Evolutionary conservation across 345 rosid species (phyloP), one percentile per base, ranked within the genome.

Genomic region (Gossypium thurberi): DNA sequence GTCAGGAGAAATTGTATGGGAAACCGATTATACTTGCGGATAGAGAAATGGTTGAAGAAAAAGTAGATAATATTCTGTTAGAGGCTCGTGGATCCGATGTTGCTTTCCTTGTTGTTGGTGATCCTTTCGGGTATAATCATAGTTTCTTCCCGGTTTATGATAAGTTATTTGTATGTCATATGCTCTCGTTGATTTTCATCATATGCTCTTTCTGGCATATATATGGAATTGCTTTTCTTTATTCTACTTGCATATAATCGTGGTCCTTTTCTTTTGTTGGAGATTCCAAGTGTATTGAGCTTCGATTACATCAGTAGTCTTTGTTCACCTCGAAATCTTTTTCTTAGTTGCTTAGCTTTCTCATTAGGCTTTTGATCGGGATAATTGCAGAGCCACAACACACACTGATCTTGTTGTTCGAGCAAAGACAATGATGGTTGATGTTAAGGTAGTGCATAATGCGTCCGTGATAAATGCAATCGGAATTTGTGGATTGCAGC

Each of bases 381-480:
- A 43, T 43, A 65, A 33, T 69, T 75, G 76, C 82, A 95, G 97
- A 76, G 98, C 98, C 68, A 96, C 99, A 8, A 93, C 98, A 8
- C 98, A 96, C 73, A 82, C 88, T 2, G 99, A 91, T 80, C 92
- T 95, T 71, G 96, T 93, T 75, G 99, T 96, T 60, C 82, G 96
- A 79, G 99, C 99, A 12, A 93, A 87, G 87, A 79, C 77, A 66
- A 79, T 84, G 46, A 88, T 96, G 60, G 84, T 93, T 26, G 80
- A 80, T 58, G 93, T 93, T 52, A 88, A 85, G 81, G 98, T 89
- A 47, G 84, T 96, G 52, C 93, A 87, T 80, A 93, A 96, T 80
- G 98, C 98, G 57, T 96, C 99, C 0, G 96, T 91, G 71, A 93
- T 96, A 96, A 96, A 91, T 79, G 99, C 96, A 0, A 78, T 96